Evolutionary conservation across 2,329 filamentous ascomycete species (phyloP).

Genomic region (Hypocrella siamensis): DNA sequence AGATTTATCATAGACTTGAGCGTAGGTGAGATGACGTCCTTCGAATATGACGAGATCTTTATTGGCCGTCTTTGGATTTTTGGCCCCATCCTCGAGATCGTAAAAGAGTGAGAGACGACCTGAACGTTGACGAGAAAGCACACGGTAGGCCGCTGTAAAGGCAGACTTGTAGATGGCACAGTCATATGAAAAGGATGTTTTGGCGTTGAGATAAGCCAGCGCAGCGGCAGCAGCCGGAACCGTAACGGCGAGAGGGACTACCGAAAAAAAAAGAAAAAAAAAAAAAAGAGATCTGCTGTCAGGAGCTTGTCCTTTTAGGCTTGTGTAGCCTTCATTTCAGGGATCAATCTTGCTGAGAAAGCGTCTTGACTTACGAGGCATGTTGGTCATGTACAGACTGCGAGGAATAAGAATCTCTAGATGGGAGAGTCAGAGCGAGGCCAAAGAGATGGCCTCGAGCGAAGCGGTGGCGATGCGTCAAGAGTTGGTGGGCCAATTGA

Average conservation of each 20-base stretch:
- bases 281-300: too few species aligned
- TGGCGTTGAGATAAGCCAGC: constrained; percentile 67
- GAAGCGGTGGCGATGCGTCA: too few species aligned
- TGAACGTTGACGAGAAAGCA: constrained; percentile 30
- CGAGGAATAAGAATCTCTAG: too few species aligned
- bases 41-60: constrained; percentile 51
- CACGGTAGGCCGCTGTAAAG: constrained; percentile 26
- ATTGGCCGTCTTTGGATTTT: constrained; percentile 31
- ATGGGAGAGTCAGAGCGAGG: too few species aligned
- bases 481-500: too few species aligned
- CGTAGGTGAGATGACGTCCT: constrained; percentile 55
- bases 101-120: constrained; percentile 63
- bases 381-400: too few species aligned
- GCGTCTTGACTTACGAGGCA: too few species aligned
- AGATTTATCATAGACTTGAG: constrained; percentile 54
- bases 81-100: constrained; percentile 50
- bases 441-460: too few species aligned
- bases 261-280: too few species aligned
- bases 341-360: too few species aligned
- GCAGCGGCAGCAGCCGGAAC: constrained; percentile 48
- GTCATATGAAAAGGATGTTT: constrained; percentile 52
- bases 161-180: constrained; percentile 38
- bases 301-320: too few species aligned
- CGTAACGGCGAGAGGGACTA: constrained; percentile 37
- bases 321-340: too few species aligned